Conservation (phyloP, 805 yeast species). For the Candida chauliodis region DNA sequence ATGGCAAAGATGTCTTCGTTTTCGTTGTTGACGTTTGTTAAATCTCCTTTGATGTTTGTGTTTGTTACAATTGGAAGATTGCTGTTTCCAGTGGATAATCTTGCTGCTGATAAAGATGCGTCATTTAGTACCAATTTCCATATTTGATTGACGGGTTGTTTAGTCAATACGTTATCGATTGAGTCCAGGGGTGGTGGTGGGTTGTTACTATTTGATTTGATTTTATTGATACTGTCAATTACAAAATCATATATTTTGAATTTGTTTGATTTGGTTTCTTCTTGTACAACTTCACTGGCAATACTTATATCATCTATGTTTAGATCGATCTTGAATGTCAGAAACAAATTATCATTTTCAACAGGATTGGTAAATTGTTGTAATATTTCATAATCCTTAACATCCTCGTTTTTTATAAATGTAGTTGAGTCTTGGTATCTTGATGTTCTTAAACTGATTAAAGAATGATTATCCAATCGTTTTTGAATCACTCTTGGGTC, state of each 20-base stretch:
- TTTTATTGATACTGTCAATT: conserved; percentile 2
- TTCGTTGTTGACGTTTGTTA: conserved; percentile 16
- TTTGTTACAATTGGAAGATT: conserved; percentile 20
- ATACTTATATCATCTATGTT: background rate
- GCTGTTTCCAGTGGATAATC: conserved; percentile 30
- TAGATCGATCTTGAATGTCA: conserved; percentile 3
- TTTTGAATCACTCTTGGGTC: conserved; percentile 38
- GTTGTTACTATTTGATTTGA: background rate
- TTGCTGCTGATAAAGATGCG: conserved; percentile 33
- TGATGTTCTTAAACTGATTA: conserved; percentile 39
- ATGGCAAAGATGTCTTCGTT: conserved; percentile 19
- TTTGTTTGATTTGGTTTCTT: background rate
- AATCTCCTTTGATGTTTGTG: conserved; percentile 24
- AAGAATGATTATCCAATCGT: conserved; percentile 27
- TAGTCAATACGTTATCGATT: background rate
- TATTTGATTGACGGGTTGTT: conserved; percentile 7
- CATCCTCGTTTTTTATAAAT: conserved; percentile 25
- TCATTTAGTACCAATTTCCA: conserved; percentile 34
- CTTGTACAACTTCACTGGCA: background rate
- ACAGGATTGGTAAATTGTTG: background rate
- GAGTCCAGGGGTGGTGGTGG: background rate
- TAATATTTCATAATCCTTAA: conserved; percentile 5
- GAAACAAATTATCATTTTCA: conserved; percentile 2
- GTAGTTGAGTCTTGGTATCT: conserved; percentile 28
- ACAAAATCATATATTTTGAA: conserved; percentile 8